Evolutionary conservation across 805 yeast genomes (phyloP), one percentile per base, ranked within the genome.

Genomic region (Schizosaccharomyces lindneri): DNA sequence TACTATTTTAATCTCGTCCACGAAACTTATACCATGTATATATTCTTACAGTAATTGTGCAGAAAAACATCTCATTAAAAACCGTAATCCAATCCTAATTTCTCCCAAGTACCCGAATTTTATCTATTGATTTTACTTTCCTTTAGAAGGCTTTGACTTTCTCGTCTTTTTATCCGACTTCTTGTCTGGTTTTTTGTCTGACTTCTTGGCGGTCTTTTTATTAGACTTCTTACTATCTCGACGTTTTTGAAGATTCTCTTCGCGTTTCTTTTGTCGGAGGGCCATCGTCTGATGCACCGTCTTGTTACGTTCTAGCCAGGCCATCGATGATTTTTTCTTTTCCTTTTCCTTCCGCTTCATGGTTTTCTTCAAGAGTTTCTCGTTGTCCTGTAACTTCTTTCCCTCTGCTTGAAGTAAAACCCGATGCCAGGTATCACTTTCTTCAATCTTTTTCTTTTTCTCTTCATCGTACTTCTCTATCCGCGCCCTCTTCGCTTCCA

Each of bases 281-380:
- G 81, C 78, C 61, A 85, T 82, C 48, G 83, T 82, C 66, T 83
- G 85, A 63, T 80, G 80, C 15, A 93, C 95, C 46, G 78, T 78
- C 67, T 83, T 85, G 70, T 85, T 83, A 66, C 99, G 80, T 61
- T 90, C 97, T 65, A 75, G 79, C 99, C 99, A 93, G 72, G 90
- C 95, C 61, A 81, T 75, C 68, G 87, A 95, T 63, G 94, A 84
- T 75, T 83, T 86, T 68, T 85, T 79, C 76, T 93, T 93, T 69
- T 79, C 78, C 64, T 85, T 81, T 67, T 87, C 90, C 70, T 87
- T 86, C 67, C 85, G 79, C 74, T 85, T 88, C 64, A 90, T 72
- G 1, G 97, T 86, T 71, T 87, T 90, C 68, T 83, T 84, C 72
- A 93, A 78, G 67, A 93, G 74, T 69, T 81, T 83, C 70, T 90